phyloP scores from a whole-genome alignment of 805 yeast species.

The Starmerella sirachaensis region DNA sequence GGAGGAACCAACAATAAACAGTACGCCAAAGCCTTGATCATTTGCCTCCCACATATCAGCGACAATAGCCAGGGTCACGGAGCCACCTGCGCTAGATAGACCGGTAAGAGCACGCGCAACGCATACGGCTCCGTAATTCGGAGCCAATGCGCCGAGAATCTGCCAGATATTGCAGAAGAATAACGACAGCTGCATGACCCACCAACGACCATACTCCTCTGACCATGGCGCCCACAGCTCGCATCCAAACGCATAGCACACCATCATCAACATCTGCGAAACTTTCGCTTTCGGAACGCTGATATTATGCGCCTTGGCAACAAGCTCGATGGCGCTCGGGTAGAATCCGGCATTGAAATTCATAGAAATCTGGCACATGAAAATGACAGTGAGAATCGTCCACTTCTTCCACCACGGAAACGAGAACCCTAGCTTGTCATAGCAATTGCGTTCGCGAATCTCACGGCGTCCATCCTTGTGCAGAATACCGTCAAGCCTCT shows the following conservation, averaged over 20 bases:
- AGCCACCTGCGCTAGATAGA: conserved; percentile 42
- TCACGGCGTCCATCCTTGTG: conserved; percentile 20
- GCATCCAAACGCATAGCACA: conserved; percentile 48
- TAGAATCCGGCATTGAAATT: conserved; percentile 33
- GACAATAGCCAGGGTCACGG: conserved; percentile 49
- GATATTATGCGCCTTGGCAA: conserved; percentile 35
- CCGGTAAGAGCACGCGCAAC: conserved; percentile 54
- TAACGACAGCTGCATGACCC: conserved; percentile 43
- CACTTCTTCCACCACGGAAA: conserved; percentile 31
- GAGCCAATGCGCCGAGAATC: conserved; percentile 51
- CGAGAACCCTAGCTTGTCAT: conserved; percentile 31
- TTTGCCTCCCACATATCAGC: conserved; percentile 42
- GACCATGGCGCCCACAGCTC: conserved; percentile 53
- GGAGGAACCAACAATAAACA: conserved; percentile 39
- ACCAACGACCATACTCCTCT: conserved; percentile 52
- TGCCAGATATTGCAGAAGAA: conserved; percentile 33
- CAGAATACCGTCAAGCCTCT: conserved; percentile 12
- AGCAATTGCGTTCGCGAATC: conserved; percentile 29
- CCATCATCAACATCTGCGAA: conserved; percentile 40
- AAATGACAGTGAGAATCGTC: conserved; percentile 30
- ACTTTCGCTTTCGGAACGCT: conserved; percentile 36
- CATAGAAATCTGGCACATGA: conserved; percentile 34
- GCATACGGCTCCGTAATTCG: conserved; percentile 42
- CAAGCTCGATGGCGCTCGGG: conserved; percentile 30
- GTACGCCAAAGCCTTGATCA: conserved; percentile 37